These are phyloP conservation scores for Primulina eburnea DNA, from an alignment of 257 asterid genomes.

Conservation along the genomic window DNA sequence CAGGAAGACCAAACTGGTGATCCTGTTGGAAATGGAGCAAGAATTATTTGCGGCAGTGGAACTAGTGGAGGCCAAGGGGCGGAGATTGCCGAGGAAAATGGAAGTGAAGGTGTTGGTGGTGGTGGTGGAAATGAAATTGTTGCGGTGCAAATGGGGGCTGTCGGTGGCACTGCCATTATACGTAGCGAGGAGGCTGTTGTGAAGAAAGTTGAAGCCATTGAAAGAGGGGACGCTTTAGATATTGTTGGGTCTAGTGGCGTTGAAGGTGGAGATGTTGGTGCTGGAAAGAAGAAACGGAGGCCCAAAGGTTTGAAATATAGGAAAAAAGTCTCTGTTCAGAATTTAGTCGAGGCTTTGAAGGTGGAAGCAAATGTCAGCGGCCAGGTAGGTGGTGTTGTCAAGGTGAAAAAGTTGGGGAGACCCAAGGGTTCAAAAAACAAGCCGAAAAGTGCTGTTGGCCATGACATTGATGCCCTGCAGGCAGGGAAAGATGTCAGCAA, in stretches of 20 bases:
- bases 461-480: neutral
- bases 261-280: neutral
- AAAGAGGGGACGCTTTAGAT: no score
- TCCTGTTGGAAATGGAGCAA: constrained; percentile 3
- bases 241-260: no score
- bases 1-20: constrained; percentile 20
- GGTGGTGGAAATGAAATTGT: neutral
- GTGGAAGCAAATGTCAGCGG: neutral
- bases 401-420: neutral
- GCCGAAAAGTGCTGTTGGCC: neutral
- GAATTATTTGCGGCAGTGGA: constrained; percentile 11
- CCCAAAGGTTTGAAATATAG: neutral
- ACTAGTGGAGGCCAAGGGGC: neutral
- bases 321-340: neutral
- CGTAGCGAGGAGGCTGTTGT: no score
- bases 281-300: neutral
- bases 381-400: neutral
- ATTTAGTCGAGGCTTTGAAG: neutral
- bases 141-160: neutral
- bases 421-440: neutral
- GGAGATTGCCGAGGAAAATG: neutral
- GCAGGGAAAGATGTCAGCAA: neutral
- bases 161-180: neutral
- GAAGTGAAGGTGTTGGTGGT: no score
- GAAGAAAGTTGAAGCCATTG: no score